Evolutionary conservation across 2,329 filamentous ascomycete species (phyloP).

Genomic region (Metarhizium guizhouense): DNA sequence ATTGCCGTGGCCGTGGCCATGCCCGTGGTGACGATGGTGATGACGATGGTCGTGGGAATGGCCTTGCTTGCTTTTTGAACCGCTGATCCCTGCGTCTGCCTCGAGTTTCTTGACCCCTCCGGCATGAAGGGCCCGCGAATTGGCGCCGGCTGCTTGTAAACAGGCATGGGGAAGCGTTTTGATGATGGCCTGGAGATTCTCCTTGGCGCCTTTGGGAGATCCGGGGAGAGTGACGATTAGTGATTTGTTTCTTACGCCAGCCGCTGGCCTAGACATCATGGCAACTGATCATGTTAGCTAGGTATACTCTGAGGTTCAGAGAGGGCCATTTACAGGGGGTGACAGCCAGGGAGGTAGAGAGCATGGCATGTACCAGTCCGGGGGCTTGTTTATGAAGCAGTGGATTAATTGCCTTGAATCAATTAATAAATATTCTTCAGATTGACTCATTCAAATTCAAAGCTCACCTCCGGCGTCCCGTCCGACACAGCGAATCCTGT

Average conservation of each 20-base stretch:
- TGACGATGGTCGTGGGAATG: conserved; percentile 30
- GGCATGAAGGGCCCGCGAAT: conserved; percentile 70
- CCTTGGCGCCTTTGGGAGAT: conserved; percentile 88
- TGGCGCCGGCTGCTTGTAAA: conserved; percentile 70
- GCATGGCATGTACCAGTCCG: conserved; percentile 91
- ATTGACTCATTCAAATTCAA: background rate
- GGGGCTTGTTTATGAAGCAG: conserved; percentile 41
- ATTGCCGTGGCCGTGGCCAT: conserved; percentile 43
- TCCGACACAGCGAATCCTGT: conserved; percentile 87
- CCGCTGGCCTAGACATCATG: conserved; percentile 91
- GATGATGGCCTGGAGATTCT: conserved; percentile 83
- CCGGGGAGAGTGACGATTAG: conserved; percentile 86
- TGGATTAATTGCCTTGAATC: background rate
- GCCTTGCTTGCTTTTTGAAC: conserved; percentile 27
- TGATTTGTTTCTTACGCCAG: conserved; percentile 73
- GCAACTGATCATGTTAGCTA: conserved; percentile 54
- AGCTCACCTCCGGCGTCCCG: conserved; percentile 71
- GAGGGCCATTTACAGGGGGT: conserved; percentile 67
- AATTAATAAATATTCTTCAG: background rate
- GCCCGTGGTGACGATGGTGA: conserved; percentile 30
- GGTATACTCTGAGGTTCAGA: too few relatives aligned
- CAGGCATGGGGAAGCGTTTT: conserved; percentile 96
- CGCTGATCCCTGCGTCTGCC: conserved; percentile 60
- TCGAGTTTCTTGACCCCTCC: conserved; percentile 81
- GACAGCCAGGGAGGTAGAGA: conserved; percentile 71